Evolutionary conservation across 805 yeast species (phyloP).

Genomic region (Kodamaea leandrae): DNA sequence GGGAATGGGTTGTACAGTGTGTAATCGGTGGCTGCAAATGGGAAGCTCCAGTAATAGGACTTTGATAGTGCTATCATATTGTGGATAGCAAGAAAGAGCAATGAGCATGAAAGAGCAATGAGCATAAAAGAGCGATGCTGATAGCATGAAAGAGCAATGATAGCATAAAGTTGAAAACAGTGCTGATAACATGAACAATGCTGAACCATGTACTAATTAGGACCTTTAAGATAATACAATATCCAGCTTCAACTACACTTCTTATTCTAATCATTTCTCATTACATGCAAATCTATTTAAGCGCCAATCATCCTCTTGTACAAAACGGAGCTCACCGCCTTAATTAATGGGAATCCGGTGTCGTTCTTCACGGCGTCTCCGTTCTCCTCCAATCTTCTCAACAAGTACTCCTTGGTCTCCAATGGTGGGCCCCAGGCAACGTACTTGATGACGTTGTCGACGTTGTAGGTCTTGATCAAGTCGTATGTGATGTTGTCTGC

Average conservation of each 20-base stretch:
- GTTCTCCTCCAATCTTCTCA: conserved; percentile 90
- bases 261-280: conserved; percentile 6
- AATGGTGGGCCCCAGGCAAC: conserved; percentile 98
- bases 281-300: conserved; percentile 9
- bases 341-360: conserved; percentile 72
- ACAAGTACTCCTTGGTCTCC: conserved; percentile 86
- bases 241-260: not conserved
- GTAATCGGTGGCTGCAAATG: conserved; percentile 35
- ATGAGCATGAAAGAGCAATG: no score
- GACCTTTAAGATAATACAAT: no score
- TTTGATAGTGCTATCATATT: no score
- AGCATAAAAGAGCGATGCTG: no score
- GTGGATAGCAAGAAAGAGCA: no score
- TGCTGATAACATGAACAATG: not conserved
- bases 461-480: conserved; percentile 60
- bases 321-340: conserved; percentile 39
- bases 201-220: not conserved
- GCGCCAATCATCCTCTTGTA: conserved; percentile 23
- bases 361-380: conserved; percentile 91
- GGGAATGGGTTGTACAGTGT: conserved; percentile 72
- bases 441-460: conserved; percentile 80
- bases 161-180: no score
- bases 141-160: no score
- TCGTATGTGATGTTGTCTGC: conserved; percentile 85
- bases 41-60: conserved; percentile 1